Evolutionary conservation across 768 basidiomycete species (phyloP).

Genomic region (Collybia nuda): DNA sequence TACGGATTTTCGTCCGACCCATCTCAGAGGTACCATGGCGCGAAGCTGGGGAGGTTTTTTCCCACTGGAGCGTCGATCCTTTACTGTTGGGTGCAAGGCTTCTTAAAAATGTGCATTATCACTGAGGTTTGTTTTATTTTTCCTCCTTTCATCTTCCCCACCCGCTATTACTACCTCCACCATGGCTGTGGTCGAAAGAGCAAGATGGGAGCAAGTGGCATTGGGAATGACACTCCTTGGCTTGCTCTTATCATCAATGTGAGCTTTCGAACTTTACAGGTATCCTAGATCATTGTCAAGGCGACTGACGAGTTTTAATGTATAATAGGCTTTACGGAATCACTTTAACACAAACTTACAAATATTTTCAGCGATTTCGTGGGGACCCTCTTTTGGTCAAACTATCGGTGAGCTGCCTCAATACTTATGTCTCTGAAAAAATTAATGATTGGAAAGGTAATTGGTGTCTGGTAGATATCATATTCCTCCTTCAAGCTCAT

Average conservation of each 20-base stretch:
- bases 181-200: constrained; percentile 16
- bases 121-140: background rate
- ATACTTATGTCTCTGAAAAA: background rate
- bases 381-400: constrained; percentile 24
- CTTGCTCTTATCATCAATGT: constrained; percentile 30
- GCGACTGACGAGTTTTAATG: background rate
- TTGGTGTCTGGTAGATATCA: constrained; percentile 21
- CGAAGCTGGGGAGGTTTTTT: too few relatives aligned
- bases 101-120: background rate
- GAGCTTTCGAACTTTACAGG: constrained; percentile 1
- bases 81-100: background rate
- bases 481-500: too few relatives aligned
- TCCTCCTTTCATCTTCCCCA: background rate
- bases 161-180: background rate
- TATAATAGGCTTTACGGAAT: constrained; percentile 26
- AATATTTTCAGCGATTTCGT: constrained; percentile 30
- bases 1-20: too few relatives aligned
- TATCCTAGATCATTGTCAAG: background rate
- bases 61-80: background rate
- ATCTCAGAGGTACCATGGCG: too few relatives aligned
- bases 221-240: constrained; percentile 34
- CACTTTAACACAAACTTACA: constrained; percentile 30
- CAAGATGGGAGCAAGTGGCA: constrained; percentile 20
- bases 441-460: constrained; percentile 9
- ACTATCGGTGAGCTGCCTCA: constrained; percentile 18